These are phyloP conservation scores for Saccharomyces pastorianus DNA, from an alignment of 1,139 yeast species.

Conservation along the genomic window DNA sequence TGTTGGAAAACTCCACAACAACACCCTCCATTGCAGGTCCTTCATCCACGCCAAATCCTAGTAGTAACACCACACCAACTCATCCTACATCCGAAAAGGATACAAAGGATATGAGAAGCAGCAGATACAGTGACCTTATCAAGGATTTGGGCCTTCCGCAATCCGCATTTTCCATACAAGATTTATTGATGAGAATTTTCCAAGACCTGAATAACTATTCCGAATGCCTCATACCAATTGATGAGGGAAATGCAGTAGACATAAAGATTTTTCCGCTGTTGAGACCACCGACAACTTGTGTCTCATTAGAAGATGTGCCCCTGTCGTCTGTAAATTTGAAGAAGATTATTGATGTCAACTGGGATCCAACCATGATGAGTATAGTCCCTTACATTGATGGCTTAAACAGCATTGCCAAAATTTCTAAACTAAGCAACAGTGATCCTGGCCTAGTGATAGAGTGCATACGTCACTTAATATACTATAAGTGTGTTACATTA, in stretches of 20 bases:
- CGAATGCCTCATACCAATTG: constrained; percentile 91
- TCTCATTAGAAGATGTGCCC: constrained; percentile 71
- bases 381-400: constrained; percentile 85
- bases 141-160: constrained; percentile 22
- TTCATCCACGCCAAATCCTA: not conserved
- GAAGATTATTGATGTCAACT: constrained; percentile 71
- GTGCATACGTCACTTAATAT: constrained; percentile 85
- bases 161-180: constrained; percentile 57
- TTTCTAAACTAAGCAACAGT: constrained; percentile 74
- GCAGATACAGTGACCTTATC: constrained; percentile 21
- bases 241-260: constrained; percentile 81
- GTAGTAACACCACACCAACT: constrained; percentile 1
- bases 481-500: constrained; percentile 76
- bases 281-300: constrained; percentile 70
- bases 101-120: constrained; percentile 1
- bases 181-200: constrained; percentile 76
- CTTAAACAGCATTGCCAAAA: constrained; percentile 67
- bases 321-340: constrained; percentile 68
- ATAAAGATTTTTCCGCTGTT: constrained; percentile 82
- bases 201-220: constrained; percentile 92
- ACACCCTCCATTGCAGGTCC: not conserved
- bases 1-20: constrained; percentile 2
- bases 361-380: constrained; percentile 96
- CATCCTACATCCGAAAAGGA: constrained; percentile 3
- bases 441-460: constrained; percentile 72